These are phyloP conservation scores for Byssochlamys sp. DNA, from an alignment of 2,329 filamentous ascomycete genomes.

Conservation along the genomic window DNA sequence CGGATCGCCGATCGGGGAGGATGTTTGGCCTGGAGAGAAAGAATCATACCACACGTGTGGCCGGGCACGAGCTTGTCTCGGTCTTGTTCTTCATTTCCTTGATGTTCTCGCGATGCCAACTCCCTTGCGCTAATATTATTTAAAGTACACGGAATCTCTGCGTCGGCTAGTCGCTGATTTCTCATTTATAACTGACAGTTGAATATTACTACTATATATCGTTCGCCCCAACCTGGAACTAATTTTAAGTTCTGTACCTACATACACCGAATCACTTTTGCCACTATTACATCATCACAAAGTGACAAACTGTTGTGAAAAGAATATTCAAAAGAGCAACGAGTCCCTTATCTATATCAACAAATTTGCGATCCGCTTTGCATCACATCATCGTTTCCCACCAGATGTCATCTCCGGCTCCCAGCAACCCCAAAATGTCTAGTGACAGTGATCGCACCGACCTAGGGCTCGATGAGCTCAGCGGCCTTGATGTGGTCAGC, in stretches of 20 bases:
- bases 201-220: neutral
- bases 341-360: neutral
- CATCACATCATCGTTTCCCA: neutral
- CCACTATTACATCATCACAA: neutral
- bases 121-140: neutral
- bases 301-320: neutral
- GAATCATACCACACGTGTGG: neutral
- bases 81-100: neutral
- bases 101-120: neutral
- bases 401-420: neutral
- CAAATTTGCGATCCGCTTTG: neutral
- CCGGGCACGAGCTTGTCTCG: neutral
- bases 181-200: neutral
- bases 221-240: neutral
- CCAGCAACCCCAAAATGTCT: neutral
- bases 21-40: neutral
- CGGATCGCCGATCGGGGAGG: neutral
- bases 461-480: constrained; percentile 1
- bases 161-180: neutral
- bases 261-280: neutral
- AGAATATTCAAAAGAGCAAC: neutral
- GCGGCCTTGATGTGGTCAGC: neutral
- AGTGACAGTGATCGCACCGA: neutral
- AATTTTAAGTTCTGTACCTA: neutral
- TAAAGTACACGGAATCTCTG: neutral